Evolutionary conservation across 1,139 yeast species (phyloP).

Genomic region (Candida smagusa): DNA sequence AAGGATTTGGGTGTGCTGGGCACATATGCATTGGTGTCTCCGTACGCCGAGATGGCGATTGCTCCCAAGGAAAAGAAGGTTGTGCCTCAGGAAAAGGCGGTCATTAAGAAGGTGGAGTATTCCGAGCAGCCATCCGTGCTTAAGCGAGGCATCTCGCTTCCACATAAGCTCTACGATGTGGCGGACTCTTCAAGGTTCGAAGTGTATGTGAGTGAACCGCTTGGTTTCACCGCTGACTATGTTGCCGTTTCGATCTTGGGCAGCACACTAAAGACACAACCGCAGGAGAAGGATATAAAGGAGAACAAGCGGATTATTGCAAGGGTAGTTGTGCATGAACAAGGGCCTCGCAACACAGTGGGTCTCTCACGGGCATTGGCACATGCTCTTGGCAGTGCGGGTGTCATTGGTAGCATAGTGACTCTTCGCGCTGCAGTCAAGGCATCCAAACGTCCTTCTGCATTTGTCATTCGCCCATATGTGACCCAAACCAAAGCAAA

Average conservation of each 20-base stretch:
- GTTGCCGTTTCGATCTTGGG: slow-evolving; percentile 60
- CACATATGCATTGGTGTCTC: slow-evolving; percentile 57
- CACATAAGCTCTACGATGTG: slow-evolving; percentile 37
- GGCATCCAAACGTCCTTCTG: slow-evolving; percentile 39
- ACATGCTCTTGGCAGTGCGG: slow-evolving; percentile 53
- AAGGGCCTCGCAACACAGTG: slow-evolving; percentile 42
- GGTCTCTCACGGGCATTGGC: slow-evolving; percentile 59
- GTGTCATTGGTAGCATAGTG: slow-evolving; percentile 52
- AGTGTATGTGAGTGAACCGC: slow-evolving; percentile 24
- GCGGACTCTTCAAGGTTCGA: slow-evolving; percentile 23
- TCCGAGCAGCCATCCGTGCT: slow-evolving; percentile 37
- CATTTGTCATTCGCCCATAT: slow-evolving; percentile 53
- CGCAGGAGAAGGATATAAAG: slow-evolving; percentile 14
- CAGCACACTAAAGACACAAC: slow-evolving; percentile 40
- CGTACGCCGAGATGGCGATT: slow-evolving; percentile 75
- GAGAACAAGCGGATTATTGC: slow-evolving; percentile 55
- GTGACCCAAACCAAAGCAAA: slow-evolving; percentile 40
- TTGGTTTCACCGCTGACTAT: slow-evolving; percentile 32
- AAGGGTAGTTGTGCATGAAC: slow-evolving; percentile 37
- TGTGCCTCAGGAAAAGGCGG: slow-evolving; percentile 24
- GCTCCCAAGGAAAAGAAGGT: slow-evolving; percentile 65
- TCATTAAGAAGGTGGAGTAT: slow-evolving; percentile 28
- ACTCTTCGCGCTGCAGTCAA: slow-evolving; percentile 50
- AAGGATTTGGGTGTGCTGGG: slow-evolving; percentile 56
- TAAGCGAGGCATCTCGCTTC: slow-evolving; percentile 55